Conservation (phyloP, 73 alveolate genomes). For the Tetrahymena borealis region DNA sequence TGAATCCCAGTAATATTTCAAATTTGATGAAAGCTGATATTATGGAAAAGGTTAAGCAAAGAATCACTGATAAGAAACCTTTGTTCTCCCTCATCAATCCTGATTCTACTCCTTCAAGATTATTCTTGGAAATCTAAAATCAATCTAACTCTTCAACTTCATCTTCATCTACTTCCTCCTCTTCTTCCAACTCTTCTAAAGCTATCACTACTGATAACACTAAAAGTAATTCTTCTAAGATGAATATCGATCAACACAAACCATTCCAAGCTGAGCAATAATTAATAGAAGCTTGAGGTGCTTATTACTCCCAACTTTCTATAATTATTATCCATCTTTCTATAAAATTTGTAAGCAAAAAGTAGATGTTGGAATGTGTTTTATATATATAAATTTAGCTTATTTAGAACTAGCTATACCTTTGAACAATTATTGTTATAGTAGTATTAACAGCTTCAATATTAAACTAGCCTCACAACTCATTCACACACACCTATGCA, state of each 20-base stretch:
- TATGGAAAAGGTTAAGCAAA: background rate
- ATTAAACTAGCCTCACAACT: too few relatives aligned
- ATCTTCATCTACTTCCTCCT: background rate
- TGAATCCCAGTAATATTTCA: background rate
- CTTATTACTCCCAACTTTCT: background rate
- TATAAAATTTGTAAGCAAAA: too few relatives aligned
- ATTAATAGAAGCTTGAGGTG: background rate
- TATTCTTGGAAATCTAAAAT: background rate
- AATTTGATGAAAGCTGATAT: background rate
- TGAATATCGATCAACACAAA: background rate
- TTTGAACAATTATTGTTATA: too few relatives aligned
- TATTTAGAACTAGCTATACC: too few relatives aligned
- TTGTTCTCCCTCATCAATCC: background rate
- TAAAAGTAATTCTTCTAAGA: background rate
- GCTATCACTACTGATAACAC: background rate
- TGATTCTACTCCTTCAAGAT: background rate
- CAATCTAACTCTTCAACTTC: background rate
- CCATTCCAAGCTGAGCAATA: background rate
- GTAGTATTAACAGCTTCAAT: too few relatives aligned
- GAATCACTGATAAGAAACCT: background rate
- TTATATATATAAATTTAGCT: too few relatives aligned
- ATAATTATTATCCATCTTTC: too few relatives aligned
- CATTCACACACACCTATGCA: too few relatives aligned
- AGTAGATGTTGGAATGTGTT: too few relatives aligned
- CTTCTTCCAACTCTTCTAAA: background rate